Conservation (phyloP, 2,329 filamentous ascomycete species). For the Fusarium chuoi region DNA sequence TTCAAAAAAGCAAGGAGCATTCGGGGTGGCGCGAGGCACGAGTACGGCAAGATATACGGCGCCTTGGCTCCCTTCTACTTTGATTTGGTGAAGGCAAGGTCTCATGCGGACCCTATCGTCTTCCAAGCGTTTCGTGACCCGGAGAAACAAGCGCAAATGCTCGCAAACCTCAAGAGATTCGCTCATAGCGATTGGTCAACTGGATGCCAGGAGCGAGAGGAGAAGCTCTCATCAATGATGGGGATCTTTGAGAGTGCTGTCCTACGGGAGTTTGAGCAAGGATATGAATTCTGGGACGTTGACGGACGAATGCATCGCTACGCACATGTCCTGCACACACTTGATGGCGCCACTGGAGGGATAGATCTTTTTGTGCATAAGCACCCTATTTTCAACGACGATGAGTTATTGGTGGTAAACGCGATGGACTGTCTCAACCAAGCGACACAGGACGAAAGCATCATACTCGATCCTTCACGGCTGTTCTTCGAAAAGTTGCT, state of each 20-base stretch:
- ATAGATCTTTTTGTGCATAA: slow-evolving; percentile 90
- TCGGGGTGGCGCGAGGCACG: slow-evolving; percentile 84
- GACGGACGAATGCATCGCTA: slow-evolving; percentile 91
- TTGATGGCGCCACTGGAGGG: slow-evolving; percentile 83
- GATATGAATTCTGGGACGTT: slow-evolving; percentile 88
- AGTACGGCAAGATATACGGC: slow-evolving; percentile 92
- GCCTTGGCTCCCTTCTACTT: slow-evolving; percentile 89
- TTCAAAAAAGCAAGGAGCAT: slow-evolving; percentile 79
- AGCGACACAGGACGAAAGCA: slow-evolving; percentile 65
- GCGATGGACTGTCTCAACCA: slow-evolving; percentile 84
- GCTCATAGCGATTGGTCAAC: slow-evolving; percentile 81
- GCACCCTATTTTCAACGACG: slow-evolving; percentile 83
- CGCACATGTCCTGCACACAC: slow-evolving; percentile 81
- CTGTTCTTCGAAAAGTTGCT: slow-evolving; percentile 82
- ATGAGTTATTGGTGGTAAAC: slow-evolving; percentile 71
- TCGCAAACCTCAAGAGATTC: slow-evolving; percentile 83
- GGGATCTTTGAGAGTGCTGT: slow-evolving; percentile 91
- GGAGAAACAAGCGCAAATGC: slow-evolving; percentile 88
- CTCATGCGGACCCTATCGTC: slow-evolving; percentile 81
- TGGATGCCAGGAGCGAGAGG: slow-evolving; percentile 76
- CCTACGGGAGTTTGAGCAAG: slow-evolving; percentile 90
- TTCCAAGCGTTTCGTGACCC: slow-evolving; percentile 90
- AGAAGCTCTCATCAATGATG: slow-evolving; percentile 78
- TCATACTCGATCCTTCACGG: slow-evolving; percentile 83
- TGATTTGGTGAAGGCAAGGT: slow-evolving; percentile 78